phyloP scores from a whole-genome alignment of 768 basidiomycete species.

The Omphalotus guepiniiformis region DNA sequence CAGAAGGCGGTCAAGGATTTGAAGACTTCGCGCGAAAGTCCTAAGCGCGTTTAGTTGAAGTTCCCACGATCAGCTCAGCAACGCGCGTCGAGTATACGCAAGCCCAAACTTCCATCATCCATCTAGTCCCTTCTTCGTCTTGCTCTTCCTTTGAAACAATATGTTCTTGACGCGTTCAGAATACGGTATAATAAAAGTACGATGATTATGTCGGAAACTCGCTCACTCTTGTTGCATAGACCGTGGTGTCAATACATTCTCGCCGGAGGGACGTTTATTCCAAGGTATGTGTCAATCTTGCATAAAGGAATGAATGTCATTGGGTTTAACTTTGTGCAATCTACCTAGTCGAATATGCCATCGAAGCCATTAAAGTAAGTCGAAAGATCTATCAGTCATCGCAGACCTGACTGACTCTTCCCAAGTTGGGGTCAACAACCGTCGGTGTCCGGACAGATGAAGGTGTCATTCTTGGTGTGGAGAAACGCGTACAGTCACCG shows the following conservation, averaged over 20 bases:
- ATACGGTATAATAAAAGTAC: slow-evolving; percentile 57
- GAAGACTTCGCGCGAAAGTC: no score
- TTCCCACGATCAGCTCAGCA: no score
- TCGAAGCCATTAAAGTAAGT: slow-evolving; percentile 94
- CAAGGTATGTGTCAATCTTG: slow-evolving; percentile 59
- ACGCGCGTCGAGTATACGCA: slow-evolving; percentile 44
- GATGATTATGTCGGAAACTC: background rate
- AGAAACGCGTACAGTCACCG: slow-evolving; percentile 97
- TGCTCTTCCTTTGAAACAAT: slow-evolving; percentile 21
- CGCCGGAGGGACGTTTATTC: slow-evolving; percentile 96
- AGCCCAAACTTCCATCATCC: no score
- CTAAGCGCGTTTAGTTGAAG: no score
- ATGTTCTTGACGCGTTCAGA: slow-evolving; percentile 97
- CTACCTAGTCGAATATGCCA: slow-evolving; percentile 93
- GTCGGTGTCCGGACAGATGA: slow-evolving; percentile 89
- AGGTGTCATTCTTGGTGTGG: slow-evolving; percentile 92
- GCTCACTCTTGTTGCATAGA: slow-evolving; percentile 40
- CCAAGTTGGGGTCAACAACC: slow-evolving; percentile 94
- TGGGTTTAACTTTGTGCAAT: background rate
- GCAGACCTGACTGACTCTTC: background rate
- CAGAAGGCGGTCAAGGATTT: no score
- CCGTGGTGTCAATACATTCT: slow-evolving; percentile 98
- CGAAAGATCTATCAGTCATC: background rate
- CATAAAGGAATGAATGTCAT: no score
- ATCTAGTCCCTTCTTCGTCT: slow-evolving; percentile 17